Evolutionary conservation across 495 filamentous ascomycete species (phyloP), one percentile per base, ranked within the genome.

Genomic region (Penicillium macrosclerotiorum): DNA sequence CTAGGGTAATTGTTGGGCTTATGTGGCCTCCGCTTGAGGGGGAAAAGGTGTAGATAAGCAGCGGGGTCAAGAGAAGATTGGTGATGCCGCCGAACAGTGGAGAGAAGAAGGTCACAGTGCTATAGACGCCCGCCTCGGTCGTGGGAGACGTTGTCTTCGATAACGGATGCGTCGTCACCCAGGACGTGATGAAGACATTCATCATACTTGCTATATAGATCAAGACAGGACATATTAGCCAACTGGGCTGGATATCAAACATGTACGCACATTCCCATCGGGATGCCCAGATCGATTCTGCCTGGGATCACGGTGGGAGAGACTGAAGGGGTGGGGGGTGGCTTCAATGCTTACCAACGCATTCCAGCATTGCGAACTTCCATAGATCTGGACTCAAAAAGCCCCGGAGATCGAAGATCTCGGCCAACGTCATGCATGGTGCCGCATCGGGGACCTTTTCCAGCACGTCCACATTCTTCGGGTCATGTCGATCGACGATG

Each of bases 21-120:
- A 80, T 42, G 40, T 80, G 77, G 8, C 72, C 74, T 37, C 76
- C 78, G 13, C 72, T 75, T 4, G 67, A 67, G 1, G 75, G 65
- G 9, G 69, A 66, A n/a, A 73, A 65, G 14, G 72, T 71, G 39
- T 72, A 79, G 43, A 79, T 77, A 50, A 80, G 73, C 1, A 74
- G 54, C 3, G 71, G 56, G 13, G 77, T 66, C 42, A 75, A 54
- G 16, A 79, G 53, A 9, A 68, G 47, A 44, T 72, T 79, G 42
- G 59, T 64, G 40, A 79, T 64, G 26, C 71, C 74, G 19, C 61
- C 61, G 48, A 68, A 51, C 0, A 65, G 37, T 17, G 60, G 63
- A 8, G 48, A 54, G 19, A 69, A 49, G 37, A 69, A 65, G 26
- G 55, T 57, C 13, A 54, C 32, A 3, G 58, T 64, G 29, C 25